Base-by-base conservation (phyloP, 129 eudicot genomes). In the Lactuca sativa region DNA sequence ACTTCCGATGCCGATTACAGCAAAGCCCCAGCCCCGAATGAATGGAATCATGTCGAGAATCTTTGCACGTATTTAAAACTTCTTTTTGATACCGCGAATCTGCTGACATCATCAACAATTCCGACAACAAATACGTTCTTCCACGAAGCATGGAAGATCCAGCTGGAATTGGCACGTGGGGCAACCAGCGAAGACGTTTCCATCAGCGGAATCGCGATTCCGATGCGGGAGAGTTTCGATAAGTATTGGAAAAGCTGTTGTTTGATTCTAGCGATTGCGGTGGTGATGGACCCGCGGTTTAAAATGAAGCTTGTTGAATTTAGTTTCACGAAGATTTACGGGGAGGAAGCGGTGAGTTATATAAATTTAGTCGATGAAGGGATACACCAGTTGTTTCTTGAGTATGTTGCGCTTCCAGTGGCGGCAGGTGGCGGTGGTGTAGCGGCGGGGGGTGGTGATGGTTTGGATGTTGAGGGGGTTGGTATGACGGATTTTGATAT, bases 71-170 rank as follows among this genome's bases (percentile, higher is more conserved):
- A 81, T 55, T 64, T 92, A 56, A 89, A 86, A 44, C 90, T 89
- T 47, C 81, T 92, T 10, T 89, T 81, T 14, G 96, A 86, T 60
- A 89, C 98, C 0, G 95, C 98, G 0, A 86, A 58, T 71, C 70
- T 89, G 60, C 82, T 92, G 40, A 83, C 82, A 11, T 59, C 86
- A 12, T 48, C 84, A 33, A 53, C 63, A 4, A 55, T 80, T 34
- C 95, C 87, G 4, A 86, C 98, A 10, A 84, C 98, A 3, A 83
- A 92, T 73, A 84, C 87, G 1, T 92, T 92, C 75, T 92, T 89
- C 77, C 98, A 92, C 32, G 98, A 92, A 75, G 96, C 86, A 2
- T 92, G 98, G 98, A 92, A 92, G 74, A 86, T 93, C 68, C 98
- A 86, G 78, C 76, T 93, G 57, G 98, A 93, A 66, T 76, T 93